Conservation (phyloP, 2,329 filamentous ascomycete genomes). For the Endothia cerciana region DNA sequence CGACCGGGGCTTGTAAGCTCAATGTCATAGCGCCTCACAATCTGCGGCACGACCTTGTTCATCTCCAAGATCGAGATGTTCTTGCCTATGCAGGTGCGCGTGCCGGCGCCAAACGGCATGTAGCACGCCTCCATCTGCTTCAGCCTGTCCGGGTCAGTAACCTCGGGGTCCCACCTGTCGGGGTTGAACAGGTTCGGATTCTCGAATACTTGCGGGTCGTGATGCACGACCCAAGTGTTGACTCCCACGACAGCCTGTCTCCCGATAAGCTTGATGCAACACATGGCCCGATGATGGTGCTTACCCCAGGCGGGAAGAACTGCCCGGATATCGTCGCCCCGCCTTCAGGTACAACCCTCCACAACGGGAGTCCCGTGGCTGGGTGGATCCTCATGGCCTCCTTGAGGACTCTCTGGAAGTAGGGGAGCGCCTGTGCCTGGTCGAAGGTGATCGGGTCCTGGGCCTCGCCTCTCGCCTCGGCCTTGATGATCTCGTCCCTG, state of each 20-base stretch:
- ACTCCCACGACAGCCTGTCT: slow-evolving; percentile 55
- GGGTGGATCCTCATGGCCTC: slow-evolving; percentile 9
- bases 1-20: neutral
- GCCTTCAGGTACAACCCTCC: slow-evolving; percentile 10
- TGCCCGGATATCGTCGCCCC: neutral
- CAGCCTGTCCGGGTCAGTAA: slow-evolving; percentile 3
- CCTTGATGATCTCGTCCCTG: slow-evolving; percentile 58
- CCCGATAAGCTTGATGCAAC: neutral
- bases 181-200: slow-evolving; percentile 60
- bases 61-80: slow-evolving; percentile 22
- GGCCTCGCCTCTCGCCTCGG: slow-evolving; percentile 36
- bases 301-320: slow-evolving; percentile 9
- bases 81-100: slow-evolving; percentile 50
- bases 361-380: slow-evolving; percentile 10
- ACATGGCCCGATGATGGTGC: neutral
- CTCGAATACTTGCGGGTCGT: slow-evolving; percentile 59
- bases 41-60: slow-evolving; percentile 17
- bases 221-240: slow-evolving; percentile 64
- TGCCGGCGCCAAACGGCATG: slow-evolving; percentile 52
- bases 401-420: neutral
- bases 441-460: slow-evolving; percentile 12
- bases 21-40: slow-evolving; percentile 16
- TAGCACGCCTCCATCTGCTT: slow-evolving; percentile 14
- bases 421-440: slow-evolving; percentile 5
- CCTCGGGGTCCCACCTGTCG: slow-evolving; percentile 51